Evolutionary conservation across 1,284 basidiomycete species (phyloP), one percentile per base, ranked within the genome.

Genomic region (Pisolithus thermaeus): DNA sequence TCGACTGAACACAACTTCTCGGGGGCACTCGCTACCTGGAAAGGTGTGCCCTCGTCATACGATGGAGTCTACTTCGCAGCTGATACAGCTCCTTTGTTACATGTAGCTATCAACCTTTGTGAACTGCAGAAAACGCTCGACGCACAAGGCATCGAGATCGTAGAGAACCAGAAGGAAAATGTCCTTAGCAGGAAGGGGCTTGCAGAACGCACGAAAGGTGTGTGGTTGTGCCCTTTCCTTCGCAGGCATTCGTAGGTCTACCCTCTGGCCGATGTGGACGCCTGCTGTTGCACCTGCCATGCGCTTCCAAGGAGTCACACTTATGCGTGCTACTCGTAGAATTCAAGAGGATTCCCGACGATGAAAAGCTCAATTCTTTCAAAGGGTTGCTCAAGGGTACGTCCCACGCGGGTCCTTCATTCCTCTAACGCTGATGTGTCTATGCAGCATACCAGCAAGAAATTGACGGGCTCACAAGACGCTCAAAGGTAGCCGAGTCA

Each of bases 131-230:
- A 92, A 75, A 87, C 83, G 6, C 78, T 97, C 47, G 93, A 97
- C 70, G 75, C 79, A 16, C 94, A 95, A 57, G 93, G 94, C 1
- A 77, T 97, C 41, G 92, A 97, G 70, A 76, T 97, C 8, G 94
- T 97, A n/a, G 92, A 97, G 74, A 93, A 94, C 70, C 93, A 97
- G 75, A 97, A 96, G 73, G 94, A 97, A 74, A 92, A 89, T 59
- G 79, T 97, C 46, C 77, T 97, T 2, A 92, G 92, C n/a, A 79
- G 95, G 40, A 97, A 96, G 70, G 87, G 84, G 52, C 76, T 97
- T 16, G 91, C 94, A 1, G 94, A 97, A 70, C 86, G 90, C 66
- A 97, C 94, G 0, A 89, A 95, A 76, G 94, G 94, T 90, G 70
- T 42, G 41, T 42, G 8, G 41, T 61, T 2, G 47, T 16, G 27